Evolutionary conservation across 1,284 basidiomycete genomes (phyloP).

Genomic region (Moesziomyces globuligerus): DNA sequence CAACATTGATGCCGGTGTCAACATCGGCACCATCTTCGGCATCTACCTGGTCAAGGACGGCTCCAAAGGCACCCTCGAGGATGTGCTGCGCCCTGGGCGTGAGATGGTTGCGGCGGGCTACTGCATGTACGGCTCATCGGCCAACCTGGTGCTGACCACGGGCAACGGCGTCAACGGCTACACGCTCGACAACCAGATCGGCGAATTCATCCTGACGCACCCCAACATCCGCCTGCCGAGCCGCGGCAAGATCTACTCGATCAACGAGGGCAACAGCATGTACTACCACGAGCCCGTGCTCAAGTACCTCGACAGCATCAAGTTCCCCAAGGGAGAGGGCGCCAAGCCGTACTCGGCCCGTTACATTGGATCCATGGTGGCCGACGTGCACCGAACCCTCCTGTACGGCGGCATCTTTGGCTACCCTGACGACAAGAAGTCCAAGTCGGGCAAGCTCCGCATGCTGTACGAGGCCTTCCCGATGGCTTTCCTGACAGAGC

Average conservation of each 20-base stretch:
- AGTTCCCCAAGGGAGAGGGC: constrained; percentile 71
- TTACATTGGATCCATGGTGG: constrained; percentile 98
- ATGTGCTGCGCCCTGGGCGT: constrained; percentile 91
- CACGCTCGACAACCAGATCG: constrained; percentile 85
- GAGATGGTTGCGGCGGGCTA: constrained; percentile 96
- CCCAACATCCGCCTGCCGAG: constrained; percentile 92
- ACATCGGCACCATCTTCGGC: constrained; percentile 99
- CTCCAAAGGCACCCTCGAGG: constrained; percentile 80
- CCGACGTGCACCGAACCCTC: constrained; percentile 94
- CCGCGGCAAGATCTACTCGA: constrained; percentile 98
- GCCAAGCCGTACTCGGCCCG: constrained; percentile 71
- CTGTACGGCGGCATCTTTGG: constrained; percentile 99
- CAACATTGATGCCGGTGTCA: constrained; percentile 99
- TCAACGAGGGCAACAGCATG: constrained; percentile 97
- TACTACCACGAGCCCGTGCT: constrained; percentile 79
- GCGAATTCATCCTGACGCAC: constrained; percentile 99
- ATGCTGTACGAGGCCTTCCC: constrained; percentile 98
- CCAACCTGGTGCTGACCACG: constrained; percentile 94
- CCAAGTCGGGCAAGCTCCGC: constrained; percentile 92
- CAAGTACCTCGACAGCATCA: constrained; percentile 93
- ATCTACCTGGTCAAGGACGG: constrained; percentile 85
- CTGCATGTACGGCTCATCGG: constrained; percentile 91
- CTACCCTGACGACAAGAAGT: constrained; percentile 98
- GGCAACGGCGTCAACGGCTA: constrained; percentile 98
- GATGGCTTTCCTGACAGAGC: constrained; percentile 97